These are phyloP conservation scores for Solanum chiquidenum DNA, from an alignment of 257 asterid species.

Conservation along the genomic window DNA sequence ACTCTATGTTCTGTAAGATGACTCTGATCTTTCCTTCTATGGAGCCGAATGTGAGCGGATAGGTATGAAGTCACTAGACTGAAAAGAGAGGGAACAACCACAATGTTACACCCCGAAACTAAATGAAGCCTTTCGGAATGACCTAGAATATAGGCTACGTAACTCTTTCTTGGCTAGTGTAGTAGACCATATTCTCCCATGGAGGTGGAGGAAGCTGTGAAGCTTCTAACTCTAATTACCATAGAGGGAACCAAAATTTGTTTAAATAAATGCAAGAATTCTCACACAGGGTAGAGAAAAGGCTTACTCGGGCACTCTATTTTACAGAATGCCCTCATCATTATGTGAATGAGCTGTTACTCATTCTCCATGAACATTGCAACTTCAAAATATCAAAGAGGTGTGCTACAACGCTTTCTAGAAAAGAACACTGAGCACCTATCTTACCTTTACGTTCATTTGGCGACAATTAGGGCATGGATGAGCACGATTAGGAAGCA, in stretches of 20 bases:
- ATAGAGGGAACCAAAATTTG: neutral
- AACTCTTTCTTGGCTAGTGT: too few relatives aligned
- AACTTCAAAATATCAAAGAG: neutral
- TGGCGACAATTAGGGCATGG: conserved; percentile 73
- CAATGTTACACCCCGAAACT: neutral
- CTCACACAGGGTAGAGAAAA: neutral
- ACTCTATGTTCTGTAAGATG: neutral
- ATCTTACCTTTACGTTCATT: conserved; percentile 53
- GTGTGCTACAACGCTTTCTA: neutral
- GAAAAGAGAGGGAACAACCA: neutral
- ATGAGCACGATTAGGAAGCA: conserved; percentile 28
- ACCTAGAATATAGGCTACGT: neutral
- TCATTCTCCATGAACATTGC: neutral
- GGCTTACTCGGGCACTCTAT: neutral
- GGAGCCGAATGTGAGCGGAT: neutral
- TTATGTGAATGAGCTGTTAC: neutral
- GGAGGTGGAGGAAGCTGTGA: too few relatives aligned
- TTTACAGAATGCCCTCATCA: neutral
- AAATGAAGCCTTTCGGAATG: neutral
- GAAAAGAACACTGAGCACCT: neutral
- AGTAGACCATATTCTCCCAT: too few relatives aligned
- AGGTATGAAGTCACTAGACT: neutral
- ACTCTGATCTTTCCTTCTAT: neutral
- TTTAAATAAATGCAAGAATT: neutral
- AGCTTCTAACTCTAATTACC: too few relatives aligned